A percentile compares a stretch with the other conserved stretches of the same genome.
Conservation (phyloP, 2,329 filamentous ascomycete genomes). For the Akanthomyces muscarius region DNA sequence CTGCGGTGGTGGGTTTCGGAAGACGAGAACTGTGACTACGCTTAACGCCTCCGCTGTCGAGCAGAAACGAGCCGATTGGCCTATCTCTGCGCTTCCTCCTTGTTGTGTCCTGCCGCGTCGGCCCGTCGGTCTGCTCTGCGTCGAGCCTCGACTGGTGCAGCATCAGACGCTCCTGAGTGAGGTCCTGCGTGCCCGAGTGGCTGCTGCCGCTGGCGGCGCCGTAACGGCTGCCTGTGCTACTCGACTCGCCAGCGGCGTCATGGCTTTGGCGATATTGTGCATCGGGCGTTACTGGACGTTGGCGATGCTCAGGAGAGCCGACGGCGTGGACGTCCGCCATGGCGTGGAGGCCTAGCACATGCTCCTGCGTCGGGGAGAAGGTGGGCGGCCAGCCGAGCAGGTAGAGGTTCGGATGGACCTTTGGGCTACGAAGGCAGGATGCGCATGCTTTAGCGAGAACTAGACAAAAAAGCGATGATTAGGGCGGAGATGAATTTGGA, state of each 20-base stretch:
- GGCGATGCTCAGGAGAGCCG: background rate
- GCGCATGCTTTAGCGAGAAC: background rate
- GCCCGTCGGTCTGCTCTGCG: slow-evolving; percentile 19
- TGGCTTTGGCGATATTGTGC: slow-evolving; percentile 33
- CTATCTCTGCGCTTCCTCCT: slow-evolving; percentile 22
- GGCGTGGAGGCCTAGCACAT: slow-evolving; percentile 20
- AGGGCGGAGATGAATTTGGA: background rate
- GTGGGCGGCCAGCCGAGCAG: background rate
- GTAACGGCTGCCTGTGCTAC: slow-evolving; percentile 30
- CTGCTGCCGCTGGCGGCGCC: slow-evolving; percentile 19
- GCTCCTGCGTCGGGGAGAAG: slow-evolving; percentile 16
- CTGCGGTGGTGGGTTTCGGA: background rate
- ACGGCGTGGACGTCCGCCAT: slow-evolving; percentile 24
- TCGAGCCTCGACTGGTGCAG: slow-evolving; percentile 2
- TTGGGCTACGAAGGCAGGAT: background rate
- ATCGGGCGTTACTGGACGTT: slow-evolving; percentile 13
- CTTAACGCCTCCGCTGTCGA: background rate
- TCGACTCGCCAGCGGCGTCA: slow-evolving; percentile 43
- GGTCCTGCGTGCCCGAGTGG: slow-evolving; percentile 6
- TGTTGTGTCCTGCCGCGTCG: slow-evolving; percentile 18
- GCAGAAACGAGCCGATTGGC: slow-evolving; percentile 18
- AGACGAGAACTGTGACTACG: slow-evolving; percentile 10
- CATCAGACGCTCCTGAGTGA: slow-evolving; percentile 18
- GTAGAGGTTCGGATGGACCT: background rate
- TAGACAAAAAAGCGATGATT: no score